Evolutionary conservation across 2,329 filamentous ascomycete genomes (phyloP), one percentile per base, ranked within the genome.

Genomic region (Helminthosporium solani): DNA sequence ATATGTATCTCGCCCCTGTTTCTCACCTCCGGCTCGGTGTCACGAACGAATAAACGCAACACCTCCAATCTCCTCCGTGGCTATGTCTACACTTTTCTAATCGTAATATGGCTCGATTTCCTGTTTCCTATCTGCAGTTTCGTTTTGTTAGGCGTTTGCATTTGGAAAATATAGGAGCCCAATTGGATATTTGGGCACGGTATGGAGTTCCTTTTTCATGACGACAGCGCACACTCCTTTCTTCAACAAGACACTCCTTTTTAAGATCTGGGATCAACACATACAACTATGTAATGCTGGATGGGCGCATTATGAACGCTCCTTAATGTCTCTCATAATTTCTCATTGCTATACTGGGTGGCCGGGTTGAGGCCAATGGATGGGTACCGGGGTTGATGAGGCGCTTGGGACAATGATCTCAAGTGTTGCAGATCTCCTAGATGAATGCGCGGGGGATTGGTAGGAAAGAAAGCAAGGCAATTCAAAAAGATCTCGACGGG

Each of bases 261-360:
- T 20, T 9, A 41, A 19, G 40, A 27, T 42, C 31, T 34, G 18
- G 30, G 40, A 42, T 42, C 31, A 20, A 42, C 40, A 42, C 21
- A 35, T 35, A 33, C 30, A 35, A 34, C 33, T 42, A 42, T 42
- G 40, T 35, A 34, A 42, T 35, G 40, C 19, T 42, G 40, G 40
- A 35, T 25, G 28, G 30, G 39, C n/a, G 38, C 38, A 33, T 40
- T 40, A 19, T 33, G 9, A 27, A 42, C 40, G 30, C 40, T 34
- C 20, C 20, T 35, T 42, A 42, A 35, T 42, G 40, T 42, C 40
- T 42, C 40, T 42, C 33, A 21, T 23, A 30, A 19, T 20, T 28
- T 27, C 15, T 31, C 7, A 12, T 7, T 31, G 12, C 7, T 7
- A 11, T 8, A 5, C 7, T 19, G 15, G 33, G 7, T 21, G 34